Percentiles rank a stretch among this genome's conserved stretches.
phyloP scores from a whole-genome alignment of 352 stramenopile species.

The Globisporangium lucens region DNA sequence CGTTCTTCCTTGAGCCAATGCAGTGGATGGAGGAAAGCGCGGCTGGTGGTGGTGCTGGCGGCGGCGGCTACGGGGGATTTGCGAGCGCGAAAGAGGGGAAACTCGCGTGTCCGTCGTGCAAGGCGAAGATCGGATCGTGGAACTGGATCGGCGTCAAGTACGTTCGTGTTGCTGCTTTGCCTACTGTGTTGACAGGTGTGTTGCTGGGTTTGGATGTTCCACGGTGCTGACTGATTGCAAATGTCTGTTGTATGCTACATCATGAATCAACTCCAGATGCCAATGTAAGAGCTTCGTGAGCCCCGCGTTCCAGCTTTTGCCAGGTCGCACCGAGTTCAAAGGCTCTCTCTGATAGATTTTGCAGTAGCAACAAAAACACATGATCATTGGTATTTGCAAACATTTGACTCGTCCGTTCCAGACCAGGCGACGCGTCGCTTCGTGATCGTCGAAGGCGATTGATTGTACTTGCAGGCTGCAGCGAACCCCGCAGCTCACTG shows the following conservation, averaged over 20 bases:
- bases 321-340: conserved; percentile 37
- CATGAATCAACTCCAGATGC: conserved; percentile 31
- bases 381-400: too few species aligned
- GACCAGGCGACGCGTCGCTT: too few species aligned
- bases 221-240: too few species aligned
- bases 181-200: too few species aligned
- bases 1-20: conserved; percentile 63
- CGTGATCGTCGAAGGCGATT: too few species aligned
- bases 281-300: conserved; percentile 52
- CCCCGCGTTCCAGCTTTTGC: conserved; percentile 58
- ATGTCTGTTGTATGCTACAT: too few species aligned
- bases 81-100: conserved; percentile 49
- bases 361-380: too few species aligned
- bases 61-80: conserved; percentile 18
- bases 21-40: conserved; percentile 47
- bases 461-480: too few species aligned
- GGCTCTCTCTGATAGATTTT: conserved; percentile 12
- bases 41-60: neutral
- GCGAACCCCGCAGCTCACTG: neutral
- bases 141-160: conserved; percentile 79
- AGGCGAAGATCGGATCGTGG: conserved; percentile 71
- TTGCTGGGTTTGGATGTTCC: too few species aligned
- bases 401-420: too few species aligned
- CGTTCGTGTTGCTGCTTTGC: conserved; percentile 9
- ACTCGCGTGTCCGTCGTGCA: conserved; percentile 60